Base-by-base conservation (phyloP, 208 protist species). In the Porcisia hertigi region DNA sequence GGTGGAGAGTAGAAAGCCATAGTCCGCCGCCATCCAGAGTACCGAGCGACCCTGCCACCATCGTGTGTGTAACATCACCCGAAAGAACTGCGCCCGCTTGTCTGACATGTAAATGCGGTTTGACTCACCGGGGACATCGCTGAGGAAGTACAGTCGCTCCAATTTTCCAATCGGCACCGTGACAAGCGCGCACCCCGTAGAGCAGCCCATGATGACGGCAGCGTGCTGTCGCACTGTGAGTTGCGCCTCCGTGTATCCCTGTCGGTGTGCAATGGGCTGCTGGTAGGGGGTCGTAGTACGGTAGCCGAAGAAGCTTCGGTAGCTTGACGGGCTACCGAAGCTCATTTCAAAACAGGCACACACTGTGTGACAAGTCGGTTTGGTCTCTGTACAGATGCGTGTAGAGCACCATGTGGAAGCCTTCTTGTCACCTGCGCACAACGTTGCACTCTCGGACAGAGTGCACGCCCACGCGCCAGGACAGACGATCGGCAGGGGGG, bases 21-120 rank as follows among this genome's bases (percentile, higher is more conserved):
- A 90, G 69, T 88, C 83, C 0, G 52, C 39, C 6, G 79, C 76
- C 14, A 73, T 47, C 71, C 75, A 86, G 0, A 86, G 49, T 11
- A 92, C 54, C 16, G 87, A 81, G 53, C 84, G 79, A n/a, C 88
- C 92, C 25, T 84, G 55, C 82, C 88, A 90, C 92, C 92, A 96
- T 4, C 75, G 79, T 23, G 88, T 89, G 66, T 77, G 72, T 70
- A 96, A 87, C 14, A 96, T 74, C 36, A 86, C 84, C 30, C 87
- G 86, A 59, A 94, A 92, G 63, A 96, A 90, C 74, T 93, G 84
- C 16, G 88, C 89, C 7, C 90, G 86, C 80, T 94, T 96, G 69
- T 96, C 92, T 9, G 88, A 92, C 45, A 88, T 76, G 55, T 85
- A 91, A 45, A 93, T 87, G 59, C 90, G 92, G 30, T 82, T 89